A percentile compares a stretch with the other conserved stretches of the same genome.
Evolutionary conservation across 1,284 basidiomycete genomes (phyloP).

Genomic region (Trametes hirsuta): DNA sequence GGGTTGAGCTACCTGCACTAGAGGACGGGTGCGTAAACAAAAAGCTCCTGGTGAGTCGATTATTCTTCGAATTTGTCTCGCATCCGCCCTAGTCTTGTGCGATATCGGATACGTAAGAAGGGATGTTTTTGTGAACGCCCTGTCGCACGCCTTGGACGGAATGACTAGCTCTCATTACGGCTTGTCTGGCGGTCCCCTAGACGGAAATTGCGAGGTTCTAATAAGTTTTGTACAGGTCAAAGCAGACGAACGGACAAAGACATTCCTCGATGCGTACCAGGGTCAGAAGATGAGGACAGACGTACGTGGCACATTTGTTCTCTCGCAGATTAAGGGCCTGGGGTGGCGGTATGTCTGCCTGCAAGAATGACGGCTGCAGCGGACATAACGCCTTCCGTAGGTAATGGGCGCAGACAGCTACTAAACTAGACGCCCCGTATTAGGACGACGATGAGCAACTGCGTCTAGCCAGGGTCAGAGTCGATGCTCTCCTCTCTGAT

Average conservation of each 20-base stretch:
- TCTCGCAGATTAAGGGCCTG: constrained; percentile 3
- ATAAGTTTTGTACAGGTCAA: constrained; percentile 62
- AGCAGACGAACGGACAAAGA: constrained; percentile 91
- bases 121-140: no score
- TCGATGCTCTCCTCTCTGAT: constrained; percentile 60
- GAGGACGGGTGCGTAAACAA: constrained; percentile 86
- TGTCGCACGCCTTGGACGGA: no score
- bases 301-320: constrained; percentile 48
- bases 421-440: constrained; percentile 11
- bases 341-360: constrained; percentile 4
- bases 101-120: no score
- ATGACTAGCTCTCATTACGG: no score
- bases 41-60: constrained; percentile 74
- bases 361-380: not conserved
- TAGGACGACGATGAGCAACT: constrained; percentile 65
- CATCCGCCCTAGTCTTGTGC: no score
- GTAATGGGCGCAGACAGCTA: not conserved
- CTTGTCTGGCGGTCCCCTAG: no score
- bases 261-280: constrained; percentile 84
- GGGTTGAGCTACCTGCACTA: constrained; percentile 83
- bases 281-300: constrained; percentile 80
- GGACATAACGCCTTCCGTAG: constrained; percentile 1
- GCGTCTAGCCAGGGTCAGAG: constrained; percentile 56
- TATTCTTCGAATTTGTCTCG: constrained; percentile 27
- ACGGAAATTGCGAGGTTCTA: constrained; percentile 38